A percentile compares a stretch with the other conserved stretches of the same genome.
Conservation (phyloP, 768 basidiomycete species). For the Kwoniella shandongensis region DNA sequence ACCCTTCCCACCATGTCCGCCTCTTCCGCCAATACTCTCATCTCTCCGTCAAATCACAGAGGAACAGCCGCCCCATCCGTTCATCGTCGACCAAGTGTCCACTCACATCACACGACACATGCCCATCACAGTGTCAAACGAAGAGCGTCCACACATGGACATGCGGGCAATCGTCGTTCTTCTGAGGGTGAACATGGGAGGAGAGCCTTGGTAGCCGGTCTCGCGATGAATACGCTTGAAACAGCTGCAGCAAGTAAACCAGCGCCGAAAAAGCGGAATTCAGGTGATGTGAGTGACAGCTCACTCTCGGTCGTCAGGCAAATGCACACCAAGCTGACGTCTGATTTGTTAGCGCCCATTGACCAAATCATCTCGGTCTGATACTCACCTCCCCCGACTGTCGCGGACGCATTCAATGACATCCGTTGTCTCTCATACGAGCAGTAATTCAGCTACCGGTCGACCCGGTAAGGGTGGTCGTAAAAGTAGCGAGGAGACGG, state of each 20-base stretch:
- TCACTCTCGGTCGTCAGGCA: not conserved
- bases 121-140: constrained; percentile 11
- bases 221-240: constrained; percentile 39
- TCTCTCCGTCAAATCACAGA: constrained; percentile 9
- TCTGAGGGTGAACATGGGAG: constrained; percentile 36
- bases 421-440: constrained; percentile 25
- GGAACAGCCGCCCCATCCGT: not conserved
- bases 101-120: not conserved
- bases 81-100: not conserved
- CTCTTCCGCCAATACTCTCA: constrained; percentile 23
- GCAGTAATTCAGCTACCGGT: constrained; percentile 7
- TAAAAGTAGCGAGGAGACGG: constrained; percentile 23
- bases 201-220: constrained; percentile 35
- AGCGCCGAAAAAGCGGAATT: constrained; percentile 24
- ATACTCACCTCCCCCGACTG: constrained; percentile 38
- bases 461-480: constrained; percentile 17
- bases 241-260: constrained; percentile 1
- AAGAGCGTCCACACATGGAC: constrained; percentile 11
- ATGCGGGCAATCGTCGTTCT: constrained; percentile 20
- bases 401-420: constrained; percentile 36
- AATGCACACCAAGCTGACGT: constrained; percentile 1
- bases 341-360: constrained; percentile 33
- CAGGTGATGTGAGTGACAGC: constrained; percentile 29
- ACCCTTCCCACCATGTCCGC: constrained; percentile 18
- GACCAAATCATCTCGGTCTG: constrained; percentile 35